Conservation (phyloP, 768 basidiomycete species). For the Suillus weaverae region DNA sequence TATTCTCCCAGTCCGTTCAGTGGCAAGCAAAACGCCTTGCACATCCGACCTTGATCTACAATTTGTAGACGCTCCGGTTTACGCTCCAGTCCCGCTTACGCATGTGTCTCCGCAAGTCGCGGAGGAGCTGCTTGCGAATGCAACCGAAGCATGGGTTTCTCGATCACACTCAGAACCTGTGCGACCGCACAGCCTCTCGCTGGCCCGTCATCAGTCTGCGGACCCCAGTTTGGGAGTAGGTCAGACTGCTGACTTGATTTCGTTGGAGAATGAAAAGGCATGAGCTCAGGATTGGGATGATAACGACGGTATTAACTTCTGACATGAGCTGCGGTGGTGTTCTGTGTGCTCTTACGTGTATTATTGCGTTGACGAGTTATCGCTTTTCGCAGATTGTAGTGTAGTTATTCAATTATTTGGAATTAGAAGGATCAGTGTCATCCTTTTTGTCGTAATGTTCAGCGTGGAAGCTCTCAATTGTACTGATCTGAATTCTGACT, state of each 20-base stretch:
- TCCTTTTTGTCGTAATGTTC: background rate
- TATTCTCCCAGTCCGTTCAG: conserved; percentile 46
- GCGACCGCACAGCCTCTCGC: background rate
- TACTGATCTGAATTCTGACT: background rate
- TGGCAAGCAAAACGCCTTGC: conserved; percentile 10
- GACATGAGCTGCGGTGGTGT: background rate
- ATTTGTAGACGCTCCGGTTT: conserved; percentile 37
- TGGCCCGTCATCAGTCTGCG: background rate
- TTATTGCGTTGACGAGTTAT: background rate
- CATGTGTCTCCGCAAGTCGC: conserved; percentile 55
- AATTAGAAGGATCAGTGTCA: background rate
- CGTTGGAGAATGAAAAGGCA: background rate
- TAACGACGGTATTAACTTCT: background rate
- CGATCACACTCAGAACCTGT: background rate
- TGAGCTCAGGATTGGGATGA: background rate
- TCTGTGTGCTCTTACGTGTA: background rate
- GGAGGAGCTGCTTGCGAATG: conserved; percentile 47
- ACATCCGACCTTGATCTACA: conserved; percentile 7
- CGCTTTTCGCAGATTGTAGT: background rate
- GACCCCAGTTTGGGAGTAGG: background rate
- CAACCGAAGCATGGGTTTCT: conserved; percentile 68
- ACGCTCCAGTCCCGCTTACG: conserved; percentile 65
- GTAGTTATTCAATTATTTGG: background rate
- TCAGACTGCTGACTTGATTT: background rate
- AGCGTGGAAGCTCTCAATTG: background rate